Percentiles rank a stretch among this genome's conserved stretches.
phyloP scores from a whole-genome alignment of 257 asterid species.

The Capsicum pubescens region DNA sequence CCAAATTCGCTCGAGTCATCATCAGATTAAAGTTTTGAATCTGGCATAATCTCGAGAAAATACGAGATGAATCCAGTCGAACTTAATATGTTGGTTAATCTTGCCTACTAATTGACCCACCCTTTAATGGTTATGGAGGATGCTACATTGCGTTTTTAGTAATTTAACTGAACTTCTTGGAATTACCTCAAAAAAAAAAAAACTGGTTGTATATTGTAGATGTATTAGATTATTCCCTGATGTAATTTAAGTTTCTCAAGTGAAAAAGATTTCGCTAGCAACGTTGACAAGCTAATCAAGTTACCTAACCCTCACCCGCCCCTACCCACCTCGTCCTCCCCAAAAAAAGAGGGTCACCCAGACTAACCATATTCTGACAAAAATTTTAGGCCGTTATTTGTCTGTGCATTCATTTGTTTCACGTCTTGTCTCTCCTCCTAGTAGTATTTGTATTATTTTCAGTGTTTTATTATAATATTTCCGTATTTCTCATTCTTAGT shows the following conservation, averaged over 20 bases:
- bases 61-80: not conserved
- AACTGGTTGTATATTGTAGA: too few relatives aligned
- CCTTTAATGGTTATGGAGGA: not conserved
- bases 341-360: too few relatives aligned
- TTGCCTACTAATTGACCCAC: not conserved
- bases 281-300: too few relatives aligned
- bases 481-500: not conserved
- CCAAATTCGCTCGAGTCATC: not conserved
- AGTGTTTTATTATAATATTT: not conserved
- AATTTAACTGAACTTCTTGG: not conserved
- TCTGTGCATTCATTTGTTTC: too few relatives aligned
- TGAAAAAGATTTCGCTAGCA: too few relatives aligned
- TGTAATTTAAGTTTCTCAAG: too few relatives aligned
- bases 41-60: slow-evolving; percentile 2
- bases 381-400: too few relatives aligned
- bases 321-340: too few relatives aligned
- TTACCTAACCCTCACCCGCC: too few relatives aligned
- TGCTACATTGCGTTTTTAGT: not conserved
- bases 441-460: not conserved
- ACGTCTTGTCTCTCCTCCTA: not conserved
- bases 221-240: too few relatives aligned
- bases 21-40: slow-evolving; percentile 16
- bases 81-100: not conserved
- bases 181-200: not conserved
- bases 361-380: too few relatives aligned